Conservation (phyloP, 495 filamentous ascomycete genomes). For the Staphylotrichum tortipilum region DNA sequence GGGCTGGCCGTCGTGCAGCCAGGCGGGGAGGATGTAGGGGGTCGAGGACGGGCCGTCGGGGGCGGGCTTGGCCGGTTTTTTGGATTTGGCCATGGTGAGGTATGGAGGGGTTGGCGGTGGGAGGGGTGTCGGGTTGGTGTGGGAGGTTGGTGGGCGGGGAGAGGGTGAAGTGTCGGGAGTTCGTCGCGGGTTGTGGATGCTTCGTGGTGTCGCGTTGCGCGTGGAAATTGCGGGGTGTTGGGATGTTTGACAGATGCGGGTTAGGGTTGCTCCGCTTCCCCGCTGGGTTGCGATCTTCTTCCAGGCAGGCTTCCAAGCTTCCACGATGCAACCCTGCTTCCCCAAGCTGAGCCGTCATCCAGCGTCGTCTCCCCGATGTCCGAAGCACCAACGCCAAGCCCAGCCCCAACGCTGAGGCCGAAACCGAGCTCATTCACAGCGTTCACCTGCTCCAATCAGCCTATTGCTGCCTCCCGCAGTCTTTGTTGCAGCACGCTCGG, state of each 20-base stretch:
- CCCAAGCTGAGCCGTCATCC: not conserved
- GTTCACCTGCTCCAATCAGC: not conserved
- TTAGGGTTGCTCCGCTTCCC: no score
- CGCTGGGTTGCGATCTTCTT: not conserved
- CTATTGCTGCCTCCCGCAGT: not conserved
- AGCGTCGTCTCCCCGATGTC: not conserved
- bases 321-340: not conserved
- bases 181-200: no score
- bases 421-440: not conserved
- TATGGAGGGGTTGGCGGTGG: slow-evolving; percentile 32
- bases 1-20: slow-evolving; percentile 63
- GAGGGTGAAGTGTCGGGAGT: no score
- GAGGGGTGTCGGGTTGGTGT: slow-evolving; percentile 31
- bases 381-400: not conserved
- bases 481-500: not conserved
- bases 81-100: slow-evolving; percentile 10
- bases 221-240: no score
- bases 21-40: slow-evolving; percentile 14
- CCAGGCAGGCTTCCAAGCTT: not conserved
- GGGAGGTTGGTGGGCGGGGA: slow-evolving; percentile 19
- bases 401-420: no score
- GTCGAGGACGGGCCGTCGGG: not conserved
- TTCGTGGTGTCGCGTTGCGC: no score
- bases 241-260: no score
- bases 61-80: slow-evolving; percentile 6